Evolutionary conservation across 352 stramenopile genomes (phyloP).

Genomic region (Globisporangium orthogonon): DNA sequence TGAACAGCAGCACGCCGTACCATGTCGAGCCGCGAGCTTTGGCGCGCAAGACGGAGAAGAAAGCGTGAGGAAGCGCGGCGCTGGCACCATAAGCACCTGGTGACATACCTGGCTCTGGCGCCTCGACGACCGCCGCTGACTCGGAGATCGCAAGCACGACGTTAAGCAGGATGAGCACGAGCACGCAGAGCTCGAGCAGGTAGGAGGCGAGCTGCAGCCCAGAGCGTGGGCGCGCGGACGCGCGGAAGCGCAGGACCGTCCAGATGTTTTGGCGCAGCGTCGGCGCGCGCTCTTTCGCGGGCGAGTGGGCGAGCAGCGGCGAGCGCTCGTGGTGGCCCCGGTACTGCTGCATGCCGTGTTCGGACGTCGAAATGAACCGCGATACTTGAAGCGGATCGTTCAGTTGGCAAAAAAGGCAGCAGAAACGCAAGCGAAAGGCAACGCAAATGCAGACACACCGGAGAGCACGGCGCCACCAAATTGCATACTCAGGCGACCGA

Average conservation of each 20-base stretch:
- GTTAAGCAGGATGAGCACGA: slow-evolving; percentile 54
- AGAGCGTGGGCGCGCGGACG: slow-evolving; percentile 32
- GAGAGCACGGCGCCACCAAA: no score
- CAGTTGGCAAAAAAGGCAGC: not conserved
- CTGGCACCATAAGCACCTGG: no score
- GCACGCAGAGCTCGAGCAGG: slow-evolving; percentile 38
- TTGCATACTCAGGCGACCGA: no score
- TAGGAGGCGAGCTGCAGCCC: slow-evolving; percentile 48
- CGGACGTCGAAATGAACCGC: not conserved
- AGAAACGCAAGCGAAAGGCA: no score
- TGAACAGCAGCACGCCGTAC: slow-evolving; percentile 39
- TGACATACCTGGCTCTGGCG: slow-evolving; percentile 12
- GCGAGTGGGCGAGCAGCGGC: slow-evolving; percentile 5
- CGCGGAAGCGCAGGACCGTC: slow-evolving; percentile 53
- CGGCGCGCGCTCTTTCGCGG: slow-evolving; percentile 5
- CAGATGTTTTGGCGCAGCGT: slow-evolving; percentile 43
- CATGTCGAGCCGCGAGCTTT: slow-evolving; percentile 18
- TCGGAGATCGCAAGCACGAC: slow-evolving; percentile 50
- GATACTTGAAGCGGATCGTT: not conserved
- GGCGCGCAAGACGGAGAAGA: not conserved
- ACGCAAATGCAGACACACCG: no score
- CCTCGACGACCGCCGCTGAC: slow-evolving; percentile 14
- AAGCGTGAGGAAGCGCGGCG: not conserved
- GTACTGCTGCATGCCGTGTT: no score
- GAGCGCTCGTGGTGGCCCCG: slow-evolving; percentile 17